Evolutionary conservation across 192 early-diverging fungal species (phyloP).

Genomic region (Bifiguratus adelaidae): DNA sequence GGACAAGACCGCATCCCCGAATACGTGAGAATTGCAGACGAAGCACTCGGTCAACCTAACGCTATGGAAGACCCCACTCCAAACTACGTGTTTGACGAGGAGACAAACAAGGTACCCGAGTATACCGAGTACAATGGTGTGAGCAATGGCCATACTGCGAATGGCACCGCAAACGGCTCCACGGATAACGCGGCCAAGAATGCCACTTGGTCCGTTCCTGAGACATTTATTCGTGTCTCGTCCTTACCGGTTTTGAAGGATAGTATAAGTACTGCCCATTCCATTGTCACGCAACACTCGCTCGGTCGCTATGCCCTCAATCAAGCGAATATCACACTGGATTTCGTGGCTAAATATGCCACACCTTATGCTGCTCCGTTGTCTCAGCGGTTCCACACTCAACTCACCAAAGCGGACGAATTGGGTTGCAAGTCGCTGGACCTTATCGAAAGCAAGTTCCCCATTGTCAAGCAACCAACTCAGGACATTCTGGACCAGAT

Average conservation of each 20-base stretch:
- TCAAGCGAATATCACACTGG: constrained; percentile 11
- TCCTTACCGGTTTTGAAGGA: constrained; percentile 21
- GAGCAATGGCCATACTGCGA: no score
- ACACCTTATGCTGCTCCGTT: constrained; percentile 18
- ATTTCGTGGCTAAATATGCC: constrained; percentile 11
- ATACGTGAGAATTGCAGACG: no score
- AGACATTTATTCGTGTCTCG: constrained; percentile 19
- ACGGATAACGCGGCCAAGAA: no score
- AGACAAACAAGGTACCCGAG: no score
- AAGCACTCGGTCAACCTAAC: no score
- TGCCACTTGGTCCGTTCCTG: no score
- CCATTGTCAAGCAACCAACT: constrained; percentile 49
- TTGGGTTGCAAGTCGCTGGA: constrained; percentile 56
- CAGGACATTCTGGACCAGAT: constrained; percentile 45
- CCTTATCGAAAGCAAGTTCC: constrained; percentile 43
- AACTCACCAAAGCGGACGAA: constrained; percentile 42
- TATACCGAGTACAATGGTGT: no score
- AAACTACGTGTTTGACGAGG: no score
- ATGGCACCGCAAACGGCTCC: no score
- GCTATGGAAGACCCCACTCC: no score
- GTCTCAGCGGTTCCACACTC: constrained; percentile 30
- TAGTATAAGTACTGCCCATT: constrained; percentile 10
- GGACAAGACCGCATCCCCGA: no score
- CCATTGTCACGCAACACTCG: constrained; percentile 10
- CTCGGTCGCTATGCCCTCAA: constrained; percentile 18